These are phyloP conservation scores for Lyophyllum semitale DNA, from an alignment of 768 basidiomycete genomes.

Conservation along the genomic window DNA sequence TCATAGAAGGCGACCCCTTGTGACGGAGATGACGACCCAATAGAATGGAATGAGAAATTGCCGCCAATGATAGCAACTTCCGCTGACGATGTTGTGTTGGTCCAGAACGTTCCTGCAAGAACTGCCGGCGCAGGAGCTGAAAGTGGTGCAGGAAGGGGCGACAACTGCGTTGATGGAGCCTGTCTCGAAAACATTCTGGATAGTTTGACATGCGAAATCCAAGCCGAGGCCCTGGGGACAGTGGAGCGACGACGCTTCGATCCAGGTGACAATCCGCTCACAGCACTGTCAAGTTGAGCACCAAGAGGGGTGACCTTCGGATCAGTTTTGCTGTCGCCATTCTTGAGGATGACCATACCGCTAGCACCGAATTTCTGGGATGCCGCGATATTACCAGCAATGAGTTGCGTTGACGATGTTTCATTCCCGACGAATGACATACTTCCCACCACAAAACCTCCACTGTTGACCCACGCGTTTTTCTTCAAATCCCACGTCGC, in stretches of 20 bases:
- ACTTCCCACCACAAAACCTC: constrained; percentile 72
- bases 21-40: constrained; percentile 40
- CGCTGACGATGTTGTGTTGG: constrained; percentile 64
- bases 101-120: constrained; percentile 88
- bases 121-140: constrained; percentile 76
- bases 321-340: constrained; percentile 49
- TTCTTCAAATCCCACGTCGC: constrained; percentile 71
- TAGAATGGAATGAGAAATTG: constrained; percentile 70
- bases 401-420: constrained; percentile 58
- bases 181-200: constrained; percentile 55
- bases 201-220: constrained; percentile 52
- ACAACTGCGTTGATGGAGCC: constrained; percentile 37
- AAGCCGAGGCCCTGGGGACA: constrained; percentile 36
- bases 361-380: constrained; percentile 69
- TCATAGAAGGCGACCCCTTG: constrained; percentile 76
- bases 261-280: constrained; percentile 27
- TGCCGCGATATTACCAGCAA: constrained; percentile 67
- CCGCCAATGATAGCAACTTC: constrained; percentile 85
- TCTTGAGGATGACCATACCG: constrained; percentile 79
- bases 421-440: constrained; percentile 72
- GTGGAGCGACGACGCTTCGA: constrained; percentile 40
- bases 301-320: constrained; percentile 65
- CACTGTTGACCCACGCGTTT: constrained; percentile 69
- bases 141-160: constrained; percentile 56
- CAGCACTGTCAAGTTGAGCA: constrained; percentile 49